phyloP scores from a whole-genome alignment of 495 filamentous ascomycete species.

The Podospora pseudocomata region DNA sequence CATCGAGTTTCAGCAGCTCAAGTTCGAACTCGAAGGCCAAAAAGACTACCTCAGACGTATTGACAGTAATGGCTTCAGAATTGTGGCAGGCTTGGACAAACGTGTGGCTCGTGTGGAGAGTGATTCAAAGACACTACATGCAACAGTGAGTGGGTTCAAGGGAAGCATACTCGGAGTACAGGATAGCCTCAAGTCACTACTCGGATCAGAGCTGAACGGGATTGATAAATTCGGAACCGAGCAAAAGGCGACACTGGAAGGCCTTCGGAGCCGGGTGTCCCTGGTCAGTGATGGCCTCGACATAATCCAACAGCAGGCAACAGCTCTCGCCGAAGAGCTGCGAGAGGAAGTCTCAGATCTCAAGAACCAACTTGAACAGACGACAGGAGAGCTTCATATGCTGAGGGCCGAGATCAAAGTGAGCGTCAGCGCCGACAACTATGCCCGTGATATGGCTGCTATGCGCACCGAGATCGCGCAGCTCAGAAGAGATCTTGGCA shows the following conservation, averaged over 20 bases:
- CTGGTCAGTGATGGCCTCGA: neutral
- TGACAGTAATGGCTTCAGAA: slow-evolving; percentile 31
- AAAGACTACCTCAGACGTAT: slow-evolving; percentile 34
- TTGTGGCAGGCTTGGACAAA: slow-evolving; percentile 33
- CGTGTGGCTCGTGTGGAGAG: slow-evolving; percentile 15
- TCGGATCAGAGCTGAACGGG: neutral
- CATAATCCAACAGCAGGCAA: neutral
- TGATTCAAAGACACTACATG: neutral
- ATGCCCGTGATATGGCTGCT: neutral
- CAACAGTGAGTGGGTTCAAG: neutral
- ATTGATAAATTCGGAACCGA: neutral
- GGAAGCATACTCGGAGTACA: neutral
- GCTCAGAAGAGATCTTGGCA: neutral
- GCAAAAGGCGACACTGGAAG: neutral
- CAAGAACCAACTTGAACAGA: neutral
- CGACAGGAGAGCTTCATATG: neutral
- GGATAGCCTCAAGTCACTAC: neutral
- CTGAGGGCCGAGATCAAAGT: neutral
- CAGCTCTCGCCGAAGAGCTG: neutral
- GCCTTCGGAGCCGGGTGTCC: neutral
- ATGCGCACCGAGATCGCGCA: neutral
- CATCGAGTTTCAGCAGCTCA: slow-evolving; percentile 15
- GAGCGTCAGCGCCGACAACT: neutral
- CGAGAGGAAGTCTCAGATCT: neutral
- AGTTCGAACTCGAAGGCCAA: slow-evolving; percentile 35